These are phyloP conservation scores for Entelexis paramagnoliae DNA, from an alignment of 1,139 yeast species.

Conservation along the genomic window DNA sequence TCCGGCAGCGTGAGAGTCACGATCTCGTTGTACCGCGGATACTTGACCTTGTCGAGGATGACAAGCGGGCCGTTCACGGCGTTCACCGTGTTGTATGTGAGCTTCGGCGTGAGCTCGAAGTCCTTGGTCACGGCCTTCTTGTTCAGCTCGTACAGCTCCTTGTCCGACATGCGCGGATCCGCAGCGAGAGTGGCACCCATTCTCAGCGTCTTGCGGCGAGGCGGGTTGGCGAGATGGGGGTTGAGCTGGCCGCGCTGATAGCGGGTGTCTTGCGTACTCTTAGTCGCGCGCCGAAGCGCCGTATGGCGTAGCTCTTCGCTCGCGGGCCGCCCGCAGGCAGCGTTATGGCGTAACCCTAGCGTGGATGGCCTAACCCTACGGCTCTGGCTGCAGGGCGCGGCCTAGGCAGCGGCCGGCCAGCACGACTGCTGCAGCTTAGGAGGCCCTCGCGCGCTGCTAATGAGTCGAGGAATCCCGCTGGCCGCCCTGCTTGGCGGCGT, in stretches of 20 bases:
- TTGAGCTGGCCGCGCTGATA: background rate
- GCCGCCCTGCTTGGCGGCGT: background rate
- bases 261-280: background rate
- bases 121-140: constrained; percentile 88
- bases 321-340: background rate
- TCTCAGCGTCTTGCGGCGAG: background rate
- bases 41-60: constrained; percentile 88
- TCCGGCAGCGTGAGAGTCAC: constrained; percentile 94
- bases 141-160: constrained; percentile 51
- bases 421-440: no score
- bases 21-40: constrained; percentile 92
- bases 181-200: constrained; percentile 14
- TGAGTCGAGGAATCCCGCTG: background rate
- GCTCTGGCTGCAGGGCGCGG: background rate
- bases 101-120: constrained; percentile 79
- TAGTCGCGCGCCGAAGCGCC: background rate
- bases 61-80: constrained; percentile 98
- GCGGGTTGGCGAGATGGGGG: background rate
- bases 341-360: no score
- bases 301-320: background rate
- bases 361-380: no score
- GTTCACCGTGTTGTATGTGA: constrained; percentile 89
- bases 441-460: no score
- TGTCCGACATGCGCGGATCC: constrained; percentile 24
- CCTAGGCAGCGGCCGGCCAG: no score